These are phyloP conservation scores for Eudorina sp. DNA, from an alignment of 139 green algal species.

Conservation along the genomic window DNA sequence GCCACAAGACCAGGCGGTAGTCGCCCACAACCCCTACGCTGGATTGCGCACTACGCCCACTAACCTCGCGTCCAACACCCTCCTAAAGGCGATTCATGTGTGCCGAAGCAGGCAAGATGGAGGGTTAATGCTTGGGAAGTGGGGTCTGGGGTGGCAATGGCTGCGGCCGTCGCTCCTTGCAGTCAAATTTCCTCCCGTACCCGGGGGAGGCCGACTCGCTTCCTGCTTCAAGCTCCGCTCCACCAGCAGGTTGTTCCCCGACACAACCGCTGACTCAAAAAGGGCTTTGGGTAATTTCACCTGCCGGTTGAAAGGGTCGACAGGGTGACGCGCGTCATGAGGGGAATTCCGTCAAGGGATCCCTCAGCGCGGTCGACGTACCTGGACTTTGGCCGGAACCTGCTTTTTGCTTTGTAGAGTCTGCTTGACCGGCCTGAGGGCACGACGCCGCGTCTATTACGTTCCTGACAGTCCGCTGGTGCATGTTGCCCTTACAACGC, in stretches of 20 bases:
- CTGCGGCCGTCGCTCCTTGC: no score
- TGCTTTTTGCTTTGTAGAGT: slow-evolving; percentile 52
- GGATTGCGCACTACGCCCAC: no score
- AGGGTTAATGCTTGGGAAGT: no score
- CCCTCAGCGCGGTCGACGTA: neutral
- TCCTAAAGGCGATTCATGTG: no score
- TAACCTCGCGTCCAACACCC: no score
- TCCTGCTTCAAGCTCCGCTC: slow-evolving; percentile 24
- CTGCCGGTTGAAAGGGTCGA: no score
- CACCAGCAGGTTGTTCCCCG: slow-evolving; percentile 53
- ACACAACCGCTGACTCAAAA: slow-evolving; percentile 46
- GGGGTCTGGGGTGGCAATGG: no score
- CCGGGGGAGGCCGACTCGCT: neutral
- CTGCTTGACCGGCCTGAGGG: slow-evolving; percentile 40
- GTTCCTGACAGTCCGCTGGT: neutral
- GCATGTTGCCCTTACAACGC: slow-evolving; percentile 8
- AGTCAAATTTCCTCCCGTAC: no score
- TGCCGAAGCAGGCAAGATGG: no score
- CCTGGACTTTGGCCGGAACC: slow-evolving; percentile 43
- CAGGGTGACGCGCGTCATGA: neutral
- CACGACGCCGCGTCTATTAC: neutral
- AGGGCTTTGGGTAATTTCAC: slow-evolving; percentile 61
- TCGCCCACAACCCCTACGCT: no score
- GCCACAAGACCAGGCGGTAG: no score
- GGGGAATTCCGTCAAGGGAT: neutral